phyloP scores from a whole-genome alignment of 768 basidiomycete genomes.

The Sutorius australiensis region DNA sequence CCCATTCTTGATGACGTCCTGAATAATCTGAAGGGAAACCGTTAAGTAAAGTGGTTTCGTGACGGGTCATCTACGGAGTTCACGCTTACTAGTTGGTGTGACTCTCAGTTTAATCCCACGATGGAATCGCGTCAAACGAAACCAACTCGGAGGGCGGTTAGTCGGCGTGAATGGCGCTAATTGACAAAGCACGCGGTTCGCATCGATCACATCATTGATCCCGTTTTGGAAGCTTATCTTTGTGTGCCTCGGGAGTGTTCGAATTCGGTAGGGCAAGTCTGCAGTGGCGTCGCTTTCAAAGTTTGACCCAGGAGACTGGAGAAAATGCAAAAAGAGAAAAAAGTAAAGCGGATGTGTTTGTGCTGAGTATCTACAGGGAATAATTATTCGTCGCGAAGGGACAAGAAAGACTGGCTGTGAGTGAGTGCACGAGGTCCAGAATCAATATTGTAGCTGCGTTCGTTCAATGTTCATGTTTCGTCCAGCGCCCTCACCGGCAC shows the following conservation, averaged over 20 bases:
- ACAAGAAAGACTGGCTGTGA: neutral
- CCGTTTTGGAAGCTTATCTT: slow-evolving; percentile 9
- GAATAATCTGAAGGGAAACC: neutral
- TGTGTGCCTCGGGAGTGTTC: slow-evolving; percentile 21
- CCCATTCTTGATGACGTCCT: slow-evolving; percentile 31
- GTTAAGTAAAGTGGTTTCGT: neutral
- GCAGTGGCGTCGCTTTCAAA: neutral
- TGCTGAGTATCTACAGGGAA: neutral
- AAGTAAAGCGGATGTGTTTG: neutral
- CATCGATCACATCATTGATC: neutral
- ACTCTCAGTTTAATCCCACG: neutral
- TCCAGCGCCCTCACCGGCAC: too few species aligned
- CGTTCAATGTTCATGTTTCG: neutral
- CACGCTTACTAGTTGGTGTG: neutral
- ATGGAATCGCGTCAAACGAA: neutral
- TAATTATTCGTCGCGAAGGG: neutral
- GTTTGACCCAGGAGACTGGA: too few species aligned
- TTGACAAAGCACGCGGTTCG: too few species aligned
- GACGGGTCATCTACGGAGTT: neutral
- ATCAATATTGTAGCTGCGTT: neutral
- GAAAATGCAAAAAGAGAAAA: neutral
- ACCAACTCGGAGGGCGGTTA: too few species aligned
- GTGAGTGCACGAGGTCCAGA: neutral
- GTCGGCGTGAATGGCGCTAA: too few species aligned
- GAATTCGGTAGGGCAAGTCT: slow-evolving; percentile 3